Conservation (phyloP, 2,329 filamentous ascomycete genomes). For the Fusarium tjaetaba region DNA sequence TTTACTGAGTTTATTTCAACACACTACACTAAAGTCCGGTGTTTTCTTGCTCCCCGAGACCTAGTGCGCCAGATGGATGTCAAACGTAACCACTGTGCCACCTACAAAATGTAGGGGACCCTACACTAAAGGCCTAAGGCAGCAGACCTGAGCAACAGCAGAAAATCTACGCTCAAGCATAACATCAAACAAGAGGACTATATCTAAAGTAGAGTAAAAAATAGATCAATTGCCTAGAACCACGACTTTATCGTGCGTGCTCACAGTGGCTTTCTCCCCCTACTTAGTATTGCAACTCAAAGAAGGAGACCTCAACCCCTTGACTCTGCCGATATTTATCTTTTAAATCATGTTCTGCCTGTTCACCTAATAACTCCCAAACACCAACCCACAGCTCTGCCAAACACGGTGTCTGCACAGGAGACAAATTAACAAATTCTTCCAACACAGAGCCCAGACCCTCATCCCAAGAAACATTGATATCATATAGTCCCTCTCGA, state of each 20-base stretch:
- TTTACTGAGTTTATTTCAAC: too few relatives aligned
- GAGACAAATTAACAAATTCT: not conserved
- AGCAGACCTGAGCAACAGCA: not conserved
- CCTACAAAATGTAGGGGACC: too few relatives aligned
- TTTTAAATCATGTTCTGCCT: not conserved
- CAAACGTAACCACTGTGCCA: too few relatives aligned
- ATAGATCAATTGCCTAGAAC: too few relatives aligned
- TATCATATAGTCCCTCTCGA: not conserved
- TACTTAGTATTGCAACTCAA: not conserved
- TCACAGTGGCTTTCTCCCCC: not conserved
- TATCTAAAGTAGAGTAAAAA: too few relatives aligned
- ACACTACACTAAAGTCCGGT: too few relatives aligned
- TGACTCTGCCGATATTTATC: not conserved
- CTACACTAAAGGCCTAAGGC: too few relatives aligned
- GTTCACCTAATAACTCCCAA: fast-evolving
- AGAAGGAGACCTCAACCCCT: not conserved
- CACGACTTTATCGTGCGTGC: too few relatives aligned
- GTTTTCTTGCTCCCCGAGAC: too few relatives aligned
- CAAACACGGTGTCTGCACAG: not conserved
- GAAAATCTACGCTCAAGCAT: not conserved
- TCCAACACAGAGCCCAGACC: not conserved
- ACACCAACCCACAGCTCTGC: not conserved
- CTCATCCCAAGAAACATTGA: not conserved
- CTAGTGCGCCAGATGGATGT: too few relatives aligned
- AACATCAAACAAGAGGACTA: too few relatives aligned